Base-by-base conservation (phyloP, 2,329 filamentous ascomycete genomes). In the Thelonectria discophora region DNA sequence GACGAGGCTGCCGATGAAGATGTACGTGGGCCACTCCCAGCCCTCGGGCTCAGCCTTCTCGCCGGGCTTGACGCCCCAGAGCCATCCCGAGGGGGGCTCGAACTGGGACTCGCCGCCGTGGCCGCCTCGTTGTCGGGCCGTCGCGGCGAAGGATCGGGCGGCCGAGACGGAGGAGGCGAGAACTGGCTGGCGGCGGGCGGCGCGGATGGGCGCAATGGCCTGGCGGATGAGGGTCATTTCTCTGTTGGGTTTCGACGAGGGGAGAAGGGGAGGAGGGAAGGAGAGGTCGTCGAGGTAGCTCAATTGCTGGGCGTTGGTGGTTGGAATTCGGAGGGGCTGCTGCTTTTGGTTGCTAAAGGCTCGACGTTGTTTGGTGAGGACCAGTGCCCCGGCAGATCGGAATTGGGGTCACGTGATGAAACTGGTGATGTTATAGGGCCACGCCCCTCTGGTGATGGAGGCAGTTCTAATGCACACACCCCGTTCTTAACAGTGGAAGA, bases 1-100 rank as follows among this genome's bases (percentile, higher is more conserved):
- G 27, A 88, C 80, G 74, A 97, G 80, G 74, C 88, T 90, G 76
- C 89, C 91, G 79, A 97, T 93, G 51, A 94, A 93, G 77, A 91
- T 92, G 77, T 90, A 90, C 83, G 90, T 94, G 58, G 93, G 80
- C 69, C 84, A 88, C 85, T 99, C 95, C 95, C 95, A 99, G 54
- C 94, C 95, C 82, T 99, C 95, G 78, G 93, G 91, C 86, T 96
- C 88, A 76, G 92, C 89, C 84, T 97, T 97, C 87, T 97, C 92
- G 65, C 94, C 94, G 37, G 95, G 95, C 84, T 93, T 94, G 72
- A 97, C 86, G 69, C 94, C 94, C 79, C 92, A 97, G 73, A 99
- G 88, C 92, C 93, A 97, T 73, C 95, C 95, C 58, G 84, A 86
- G 3, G 95, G 94, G 49, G 94, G 89, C 70, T 99, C 95, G 80